Percentiles rank a stretch among this genome's conserved stretches.
phyloP scores from a whole-genome alignment of 2,329 filamentous ascomycete species.

The Xylariaceae sp. region DNA sequence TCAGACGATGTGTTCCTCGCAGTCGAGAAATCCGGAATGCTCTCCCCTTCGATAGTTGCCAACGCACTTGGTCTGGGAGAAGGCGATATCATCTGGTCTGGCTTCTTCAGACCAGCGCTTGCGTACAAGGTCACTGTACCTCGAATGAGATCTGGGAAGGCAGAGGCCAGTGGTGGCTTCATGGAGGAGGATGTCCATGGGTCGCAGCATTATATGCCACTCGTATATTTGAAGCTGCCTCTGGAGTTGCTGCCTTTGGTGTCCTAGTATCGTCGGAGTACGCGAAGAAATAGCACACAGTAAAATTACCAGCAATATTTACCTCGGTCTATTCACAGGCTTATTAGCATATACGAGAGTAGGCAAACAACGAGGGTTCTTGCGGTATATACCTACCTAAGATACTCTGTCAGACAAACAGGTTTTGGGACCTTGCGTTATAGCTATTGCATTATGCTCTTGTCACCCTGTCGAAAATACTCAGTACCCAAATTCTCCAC shows the following conservation, averaged over 20 bases:
- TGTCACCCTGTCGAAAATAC: too few relatives aligned
- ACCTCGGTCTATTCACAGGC: too few relatives aligned
- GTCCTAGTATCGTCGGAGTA: too few relatives aligned
- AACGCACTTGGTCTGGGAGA: conserved; percentile 22
- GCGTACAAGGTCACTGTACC: conserved; percentile 44
- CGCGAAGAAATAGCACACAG: too few relatives aligned
- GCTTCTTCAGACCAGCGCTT: conserved; percentile 40
- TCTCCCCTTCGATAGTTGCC: conserved; percentile 31
- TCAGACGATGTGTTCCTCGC: conserved; percentile 27
- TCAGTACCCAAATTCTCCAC: too few relatives aligned
- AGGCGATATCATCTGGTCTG: conserved; percentile 32
- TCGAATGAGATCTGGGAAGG: conserved; percentile 14
- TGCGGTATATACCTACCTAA: too few relatives aligned
- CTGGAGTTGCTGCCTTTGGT: conserved; percentile 7
- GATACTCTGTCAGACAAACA: too few relatives aligned
- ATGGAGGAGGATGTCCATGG: conserved; percentile 29
- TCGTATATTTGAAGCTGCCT: conserved; percentile 18
- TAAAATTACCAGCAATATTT: too few relatives aligned
- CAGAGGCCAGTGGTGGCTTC: conserved; percentile 20
- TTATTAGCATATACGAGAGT: too few relatives aligned
- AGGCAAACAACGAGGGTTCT: too few relatives aligned
- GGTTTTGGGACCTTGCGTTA: too few relatives aligned
- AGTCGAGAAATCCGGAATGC: conserved; percentile 31
- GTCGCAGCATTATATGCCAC: conserved; percentile 23
- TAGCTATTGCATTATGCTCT: too few relatives aligned